phyloP scores from a whole-genome alignment of 2,329 filamentous ascomycete genomes.

The Talaromyces funiculosus region DNA sequence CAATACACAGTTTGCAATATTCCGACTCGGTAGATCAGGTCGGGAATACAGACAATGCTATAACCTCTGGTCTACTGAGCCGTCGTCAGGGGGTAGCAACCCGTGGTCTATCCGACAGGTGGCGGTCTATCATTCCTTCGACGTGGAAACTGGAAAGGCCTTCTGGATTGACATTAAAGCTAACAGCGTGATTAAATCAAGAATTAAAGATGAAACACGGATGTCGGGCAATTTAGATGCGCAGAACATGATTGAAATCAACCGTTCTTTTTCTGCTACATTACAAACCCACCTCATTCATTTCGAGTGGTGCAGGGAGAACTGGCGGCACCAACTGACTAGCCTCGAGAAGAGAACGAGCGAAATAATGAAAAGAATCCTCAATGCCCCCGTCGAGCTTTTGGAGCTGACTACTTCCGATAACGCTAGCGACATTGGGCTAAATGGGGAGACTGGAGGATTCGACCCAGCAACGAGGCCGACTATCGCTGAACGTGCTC shows the following conservation, averaged over 20 bases:
- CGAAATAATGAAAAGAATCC: background rate
- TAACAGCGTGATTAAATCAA: background rate
- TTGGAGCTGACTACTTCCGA: background rate
- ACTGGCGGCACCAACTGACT: slow-evolving; percentile 3
- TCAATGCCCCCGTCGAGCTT: background rate
- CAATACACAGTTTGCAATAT: background rate
- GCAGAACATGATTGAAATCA: background rate
- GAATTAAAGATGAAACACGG: background rate
- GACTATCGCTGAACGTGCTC: background rate
- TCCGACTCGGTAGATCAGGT: background rate
- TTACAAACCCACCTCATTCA: slow-evolving; percentile 1
- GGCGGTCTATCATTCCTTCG: slow-evolving; percentile 8
- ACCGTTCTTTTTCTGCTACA: background rate
- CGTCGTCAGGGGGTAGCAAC: background rate
- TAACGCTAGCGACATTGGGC: background rate
- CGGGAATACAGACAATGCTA: background rate
- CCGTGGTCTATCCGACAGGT: slow-evolving; percentile 1
- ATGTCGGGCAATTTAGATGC: background rate
- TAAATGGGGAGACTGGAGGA: background rate
- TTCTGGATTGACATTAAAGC: slow-evolving; percentile 6
- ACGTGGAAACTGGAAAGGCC: slow-evolving; percentile 2
- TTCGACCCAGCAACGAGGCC: background rate
- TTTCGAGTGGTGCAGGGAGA: slow-evolving; percentile 9
- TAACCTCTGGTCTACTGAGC: background rate
- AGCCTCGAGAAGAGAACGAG: background rate